Evolutionary conservation across 139 green algal genomes (phyloP).

Genomic region (Bryopsis sp.): DNA sequence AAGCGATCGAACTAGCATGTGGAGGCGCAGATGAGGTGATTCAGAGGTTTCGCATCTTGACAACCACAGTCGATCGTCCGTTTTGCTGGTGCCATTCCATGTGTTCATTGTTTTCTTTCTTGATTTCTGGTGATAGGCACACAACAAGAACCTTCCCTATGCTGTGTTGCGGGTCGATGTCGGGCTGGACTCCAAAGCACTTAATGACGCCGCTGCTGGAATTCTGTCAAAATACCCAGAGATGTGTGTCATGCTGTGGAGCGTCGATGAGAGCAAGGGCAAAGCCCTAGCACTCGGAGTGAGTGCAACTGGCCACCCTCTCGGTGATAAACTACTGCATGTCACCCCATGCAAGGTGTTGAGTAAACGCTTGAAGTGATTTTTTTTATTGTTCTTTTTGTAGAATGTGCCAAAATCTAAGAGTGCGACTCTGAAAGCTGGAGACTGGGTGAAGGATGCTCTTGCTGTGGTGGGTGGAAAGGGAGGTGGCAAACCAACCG

Average conservation of each 20-base stretch:
- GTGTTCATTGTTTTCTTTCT: neutral
- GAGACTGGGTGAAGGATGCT: conserved; percentile 42
- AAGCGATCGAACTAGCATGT: conserved; percentile 24
- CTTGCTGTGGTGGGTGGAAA: conserved; percentile 59
- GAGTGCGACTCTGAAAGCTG: conserved; percentile 24
- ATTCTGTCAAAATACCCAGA: conserved; percentile 41
- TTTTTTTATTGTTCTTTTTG: neutral
- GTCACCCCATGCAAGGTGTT: no score
- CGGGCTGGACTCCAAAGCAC: conserved; percentile 58
- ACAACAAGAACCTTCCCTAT: neutral
- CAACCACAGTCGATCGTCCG: no score
- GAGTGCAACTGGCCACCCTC: neutral
- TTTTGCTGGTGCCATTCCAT: neutral
- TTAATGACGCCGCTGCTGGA: conserved; percentile 52
- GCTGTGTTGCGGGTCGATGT: conserved; percentile 5
- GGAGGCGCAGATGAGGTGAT: conserved; percentile 31
- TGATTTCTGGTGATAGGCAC: neutral
- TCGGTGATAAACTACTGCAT: neutral
- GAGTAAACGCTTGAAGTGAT: no score
- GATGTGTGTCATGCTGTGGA: conserved; percentile 58
- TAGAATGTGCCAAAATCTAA: conserved; percentile 34
- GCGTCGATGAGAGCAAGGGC: conserved; percentile 36
- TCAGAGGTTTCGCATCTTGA: no score
- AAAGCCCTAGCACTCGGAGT: conserved; percentile 32
- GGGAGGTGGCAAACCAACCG: conserved; percentile 62